Percentiles rank a stretch among this genome's conserved stretches.
Evolutionary conservation across 1,139 yeast species (phyloP).

Genomic region (Taphrina sp.): DNA sequence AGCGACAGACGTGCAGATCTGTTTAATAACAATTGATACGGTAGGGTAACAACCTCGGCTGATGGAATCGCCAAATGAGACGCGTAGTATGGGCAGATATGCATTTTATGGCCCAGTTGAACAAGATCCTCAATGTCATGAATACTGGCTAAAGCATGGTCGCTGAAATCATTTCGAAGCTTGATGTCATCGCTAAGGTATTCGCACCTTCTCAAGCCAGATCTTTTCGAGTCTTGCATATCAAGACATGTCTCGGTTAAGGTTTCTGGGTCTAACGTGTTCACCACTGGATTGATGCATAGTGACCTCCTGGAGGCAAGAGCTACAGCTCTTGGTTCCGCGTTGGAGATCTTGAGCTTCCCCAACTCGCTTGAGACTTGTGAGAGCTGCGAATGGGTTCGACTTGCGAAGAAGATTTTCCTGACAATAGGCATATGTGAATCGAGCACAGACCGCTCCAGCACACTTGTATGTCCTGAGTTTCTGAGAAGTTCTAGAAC

Average conservation of each 20-base stretch:
- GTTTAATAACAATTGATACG: constrained; percentile 77
- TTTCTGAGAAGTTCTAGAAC: constrained; percentile 2
- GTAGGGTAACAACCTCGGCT: constrained; percentile 76
- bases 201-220: constrained; percentile 51
- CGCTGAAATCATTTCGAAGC: constrained; percentile 54
- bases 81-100: constrained; percentile 81
- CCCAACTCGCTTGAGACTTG: constrained; percentile 77
- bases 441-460: neutral
- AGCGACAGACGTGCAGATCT: constrained; percentile 61
- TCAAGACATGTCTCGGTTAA: constrained; percentile 81
- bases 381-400: constrained; percentile 86
- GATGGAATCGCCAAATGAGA: constrained; percentile 56
- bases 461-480: constrained; percentile 11
- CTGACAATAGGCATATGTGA: constrained; percentile 2
- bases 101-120: constrained; percentile 55
- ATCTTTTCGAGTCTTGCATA: constrained; percentile 51
- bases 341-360: constrained; percentile 62
- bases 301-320: constrained; percentile 82
- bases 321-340: constrained; percentile 48
- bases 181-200: constrained; percentile 49
- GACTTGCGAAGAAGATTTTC: constrained; percentile 62
- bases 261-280: constrained; percentile 51
- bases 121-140: constrained; percentile 83
- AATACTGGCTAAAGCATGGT: constrained; percentile 55
- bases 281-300: constrained; percentile 68